Evolutionary conservation across 1,284 basidiomycete species (phyloP), one percentile per base, ranked within the genome.

Genomic region (Irpex lacteus): DNA sequence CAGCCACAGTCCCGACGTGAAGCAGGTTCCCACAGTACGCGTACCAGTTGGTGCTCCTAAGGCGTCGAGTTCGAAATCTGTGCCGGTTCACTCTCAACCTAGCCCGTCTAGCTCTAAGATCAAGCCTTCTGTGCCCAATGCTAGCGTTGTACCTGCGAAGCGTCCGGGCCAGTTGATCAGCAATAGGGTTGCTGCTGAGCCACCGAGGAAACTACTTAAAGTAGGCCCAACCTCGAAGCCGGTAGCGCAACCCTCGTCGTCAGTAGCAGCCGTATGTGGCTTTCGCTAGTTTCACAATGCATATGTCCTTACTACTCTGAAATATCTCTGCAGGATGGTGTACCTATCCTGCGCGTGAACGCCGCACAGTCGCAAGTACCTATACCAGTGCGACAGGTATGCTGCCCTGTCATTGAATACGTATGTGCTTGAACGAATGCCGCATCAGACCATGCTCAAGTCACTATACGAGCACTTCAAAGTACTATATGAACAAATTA

Each of bases 311-410:
- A 34, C 32, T 6, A 34, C 3, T 36, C 57, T 59, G 37, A 66
- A 15, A 11, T 7, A 37, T 13, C 36, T 11, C n/a, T 60, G 8
- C 60, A 89, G 86, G 79, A 79, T 57, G 89, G 89, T 26, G 83
- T 81, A 0, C 92, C 92, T n/a, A 71, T 89, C 38, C 81, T 94
- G 53, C 80, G 81, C 70, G 76, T 88, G 56, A 87, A 82, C 72
- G 81, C 89, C 5, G 88, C 87, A 0, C 81, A 82, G 63, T 90
- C 88, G 13, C 81, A 82, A 61, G 85, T 94, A 19, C 77, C 92
- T 0, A 69, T 92, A 54, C 83, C 86, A 2, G 86, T 89, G 53
- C 84, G 92, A 49, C 92, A 94, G 81, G 88, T 87, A 60, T 60
- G 77, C 70, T 13, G 32, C 19, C 36, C n/a, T 65, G n/a, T 36